Evolutionary conservation across 2,329 filamentous ascomycete genomes (phyloP), one percentile per base, ranked within the genome.

Genomic region (Fusarium decemcellulare): DNA sequence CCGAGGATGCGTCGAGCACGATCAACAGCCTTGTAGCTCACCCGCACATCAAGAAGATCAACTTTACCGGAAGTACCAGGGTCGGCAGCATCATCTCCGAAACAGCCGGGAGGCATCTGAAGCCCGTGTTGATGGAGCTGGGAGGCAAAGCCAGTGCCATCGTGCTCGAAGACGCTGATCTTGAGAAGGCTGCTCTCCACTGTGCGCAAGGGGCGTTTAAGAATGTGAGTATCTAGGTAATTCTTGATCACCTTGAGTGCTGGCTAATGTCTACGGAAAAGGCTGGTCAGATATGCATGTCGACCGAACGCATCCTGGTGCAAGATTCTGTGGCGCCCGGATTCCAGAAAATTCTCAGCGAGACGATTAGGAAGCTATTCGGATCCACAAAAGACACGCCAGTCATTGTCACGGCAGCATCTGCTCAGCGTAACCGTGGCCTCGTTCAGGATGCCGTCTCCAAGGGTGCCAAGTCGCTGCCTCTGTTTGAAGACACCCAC

Each of bases 81-180:
- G 90, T 96, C 0, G 93, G 93, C 2, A 85, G 88, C 37, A 91
- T 93, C 76, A 89, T 97, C 61, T 91, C 89, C 6, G 82, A 84
- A 11, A 84, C 87, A 8, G 92, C 92, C 0, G 93, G 91, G 30
- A 88, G 91, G 76, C 81, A 91, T 72, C 84, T 96, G 39, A 97
- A 97, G 83, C 93, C 93, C 0, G 86, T 92, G 1, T 81, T 96
- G 2, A 86, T 96, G 75, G 94, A 97, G 78, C 85, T 97, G 0
- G 94, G 94, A 4, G 93, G 94, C 40, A 97, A 97, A 79, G 91
- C 91, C 0, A 89, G 89, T 1, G 90, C 92, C 3, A 91, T 97
- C 61, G 89, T 97, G 1, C 88, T 92, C 75, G 89, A 92, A 42
- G 93, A 97, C 76, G 93, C 93, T n/a, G 87, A 97, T 74, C 75